Conservation (phyloP, 192 early-diverging fungal species). For the Glomus cerebriforme region DNA sequence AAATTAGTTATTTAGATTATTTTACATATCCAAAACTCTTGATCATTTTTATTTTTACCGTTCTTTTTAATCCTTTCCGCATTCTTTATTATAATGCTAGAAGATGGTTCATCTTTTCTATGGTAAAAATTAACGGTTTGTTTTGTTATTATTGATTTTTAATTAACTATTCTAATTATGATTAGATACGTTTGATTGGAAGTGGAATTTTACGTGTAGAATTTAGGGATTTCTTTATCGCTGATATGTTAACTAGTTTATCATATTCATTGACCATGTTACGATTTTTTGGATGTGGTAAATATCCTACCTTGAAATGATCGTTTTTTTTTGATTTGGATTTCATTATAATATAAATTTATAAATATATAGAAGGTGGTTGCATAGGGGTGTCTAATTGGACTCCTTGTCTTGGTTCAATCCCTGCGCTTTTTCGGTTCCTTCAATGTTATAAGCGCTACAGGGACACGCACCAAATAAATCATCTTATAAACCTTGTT, state of each 20-base stretch:
- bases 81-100: conserved; percentile 45
- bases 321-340: background rate
- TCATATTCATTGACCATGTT: conserved; percentile 69
- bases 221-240: conserved; percentile 83
- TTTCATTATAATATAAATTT: background rate
- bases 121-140: conserved; percentile 30
- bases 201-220: conserved; percentile 64
- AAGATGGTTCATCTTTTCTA: conserved; percentile 39
- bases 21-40: conserved; percentile 23
- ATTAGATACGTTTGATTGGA: conserved; percentile 53
- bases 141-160: too few species aligned
- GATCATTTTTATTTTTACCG: conserved; percentile 27
- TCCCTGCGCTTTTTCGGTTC: background rate
- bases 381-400: too few species aligned
- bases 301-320: too few species aligned
- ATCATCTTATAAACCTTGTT: conserved; percentile 33
- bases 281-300: conserved; percentile 52
- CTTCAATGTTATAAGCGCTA: background rate
- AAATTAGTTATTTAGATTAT: fast-evolving
- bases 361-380: too few species aligned
- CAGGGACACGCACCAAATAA: background rate
- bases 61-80: conserved; percentile 43
- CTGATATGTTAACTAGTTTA: conserved; percentile 74
- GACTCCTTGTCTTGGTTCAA: background rate
- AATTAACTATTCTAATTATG: conserved; percentile 9